These are phyloP conservation scores for Debaryomycetaceae sp. DNA, from an alignment of 1,139 yeast species.

Conservation along the genomic window DNA sequence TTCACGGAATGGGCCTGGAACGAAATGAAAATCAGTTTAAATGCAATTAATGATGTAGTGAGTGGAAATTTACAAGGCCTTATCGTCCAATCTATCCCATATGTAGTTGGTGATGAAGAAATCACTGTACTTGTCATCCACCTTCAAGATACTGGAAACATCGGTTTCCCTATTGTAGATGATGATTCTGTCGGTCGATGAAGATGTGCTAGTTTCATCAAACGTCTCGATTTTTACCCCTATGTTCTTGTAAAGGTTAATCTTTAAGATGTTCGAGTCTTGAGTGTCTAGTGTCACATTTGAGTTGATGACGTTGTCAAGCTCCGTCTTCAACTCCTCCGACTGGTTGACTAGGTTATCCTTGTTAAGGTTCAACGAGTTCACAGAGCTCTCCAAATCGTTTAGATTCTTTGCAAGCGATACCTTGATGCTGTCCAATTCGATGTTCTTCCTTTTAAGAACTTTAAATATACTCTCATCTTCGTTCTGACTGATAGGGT, in stretches of 20 bases:
- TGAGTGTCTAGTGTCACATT: slow-evolving; percentile 21
- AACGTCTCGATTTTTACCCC: slow-evolving; percentile 40
- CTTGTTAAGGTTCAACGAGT: slow-evolving; percentile 43
- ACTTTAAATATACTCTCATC: slow-evolving; percentile 26
- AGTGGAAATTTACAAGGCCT: neutral
- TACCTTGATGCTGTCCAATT: slow-evolving; percentile 50
- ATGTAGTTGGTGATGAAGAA: slow-evolving; percentile 65
- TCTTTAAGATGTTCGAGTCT: slow-evolving; percentile 35
- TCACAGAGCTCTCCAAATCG: slow-evolving; percentile 52
- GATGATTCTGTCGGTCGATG: slow-evolving; percentile 28
- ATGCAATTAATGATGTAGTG: no score
- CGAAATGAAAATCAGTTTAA: neutral
- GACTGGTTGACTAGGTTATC: slow-evolving; percentile 34
- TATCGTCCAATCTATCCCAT: slow-evolving; percentile 54
- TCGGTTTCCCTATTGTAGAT: slow-evolving; percentile 50
- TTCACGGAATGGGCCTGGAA: neutral
- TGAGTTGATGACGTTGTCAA: slow-evolving; percentile 21
- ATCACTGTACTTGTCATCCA: slow-evolving; percentile 59
- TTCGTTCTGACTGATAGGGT: slow-evolving; percentile 2
- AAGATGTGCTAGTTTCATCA: slow-evolving; percentile 7
- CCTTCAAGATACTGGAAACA: slow-evolving; percentile 49
- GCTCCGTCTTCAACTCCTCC: slow-evolving; percentile 19
- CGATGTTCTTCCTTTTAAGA: slow-evolving; percentile 24
- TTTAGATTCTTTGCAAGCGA: slow-evolving; percentile 55
- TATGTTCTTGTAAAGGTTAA: slow-evolving; percentile 42